These are phyloP conservation scores for Sporothrix pallida DNA, from an alignment of 2,329 filamentous ascomycete species.

Conservation along the genomic window DNA sequence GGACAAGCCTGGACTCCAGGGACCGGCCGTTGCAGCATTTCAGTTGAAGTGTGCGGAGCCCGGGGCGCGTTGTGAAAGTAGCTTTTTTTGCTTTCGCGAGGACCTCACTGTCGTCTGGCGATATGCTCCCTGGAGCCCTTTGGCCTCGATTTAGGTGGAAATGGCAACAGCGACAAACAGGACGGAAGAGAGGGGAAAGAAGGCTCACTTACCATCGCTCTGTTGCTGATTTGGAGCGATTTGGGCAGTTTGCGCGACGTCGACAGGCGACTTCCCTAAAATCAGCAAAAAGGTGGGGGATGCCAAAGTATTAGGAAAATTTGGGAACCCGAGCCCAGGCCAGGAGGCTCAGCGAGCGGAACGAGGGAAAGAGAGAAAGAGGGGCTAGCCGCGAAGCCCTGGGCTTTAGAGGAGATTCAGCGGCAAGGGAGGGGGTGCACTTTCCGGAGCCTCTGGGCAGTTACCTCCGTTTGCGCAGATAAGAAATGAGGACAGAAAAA, in stretches of 20 bases:
- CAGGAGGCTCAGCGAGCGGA: background rate
- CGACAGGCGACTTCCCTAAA: conserved; percentile 14
- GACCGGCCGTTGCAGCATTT: conserved; percentile 15
- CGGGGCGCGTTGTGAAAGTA: background rate
- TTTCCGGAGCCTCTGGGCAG: background rate
- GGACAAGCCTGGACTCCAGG: background rate
- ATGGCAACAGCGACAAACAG: background rate
- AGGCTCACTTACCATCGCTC: background rate
- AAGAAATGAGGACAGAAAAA: background rate
- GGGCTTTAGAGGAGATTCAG: conserved; percentile 1
- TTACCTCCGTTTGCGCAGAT: conserved; percentile 16
- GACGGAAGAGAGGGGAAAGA: background rate
- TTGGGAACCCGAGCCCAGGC: background rate
- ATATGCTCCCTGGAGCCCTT: background rate
- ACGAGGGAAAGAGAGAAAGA: conserved; percentile 1
- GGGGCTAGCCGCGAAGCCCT: conserved; percentile 2
- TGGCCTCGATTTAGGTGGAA: conserved; percentile 1
- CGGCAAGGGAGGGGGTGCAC: conserved; percentile 10
- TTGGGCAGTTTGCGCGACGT: background rate
- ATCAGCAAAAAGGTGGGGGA: conserved; percentile 29
- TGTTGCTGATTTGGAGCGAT: conserved; percentile 7
- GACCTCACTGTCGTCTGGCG: conserved; percentile 5
- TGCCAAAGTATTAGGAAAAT: conserved; percentile 38
- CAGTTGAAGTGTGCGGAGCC: background rate
- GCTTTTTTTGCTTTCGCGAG: background rate